Percentiles rank a stretch among this genome's conserved stretches.
phyloP scores from a whole-genome alignment of 1,284 basidiomycete genomes.

The Mycena sp. region DNA sequence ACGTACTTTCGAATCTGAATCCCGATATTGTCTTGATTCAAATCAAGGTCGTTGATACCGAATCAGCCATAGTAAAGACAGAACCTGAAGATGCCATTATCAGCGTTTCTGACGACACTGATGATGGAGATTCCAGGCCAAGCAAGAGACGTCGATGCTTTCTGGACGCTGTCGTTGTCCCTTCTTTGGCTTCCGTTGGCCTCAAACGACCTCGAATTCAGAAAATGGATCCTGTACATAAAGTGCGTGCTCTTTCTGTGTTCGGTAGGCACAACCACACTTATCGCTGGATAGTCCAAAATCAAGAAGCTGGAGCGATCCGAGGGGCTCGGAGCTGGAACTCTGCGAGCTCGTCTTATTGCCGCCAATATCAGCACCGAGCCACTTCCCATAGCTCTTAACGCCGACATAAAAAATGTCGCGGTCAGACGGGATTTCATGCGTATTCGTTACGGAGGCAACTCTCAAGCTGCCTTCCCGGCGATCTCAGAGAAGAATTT shows the following conservation, averaged over 20 bases:
- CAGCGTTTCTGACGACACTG: too few species aligned
- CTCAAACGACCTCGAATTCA: conserved; percentile 12
- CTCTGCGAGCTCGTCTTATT: conserved; percentile 9
- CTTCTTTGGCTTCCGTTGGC: neutral
- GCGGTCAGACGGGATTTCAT: conserved; percentile 16
- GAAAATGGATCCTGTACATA: neutral
- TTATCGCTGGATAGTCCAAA: neutral
- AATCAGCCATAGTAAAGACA: neutral
- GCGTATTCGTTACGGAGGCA: conserved; percentile 10
- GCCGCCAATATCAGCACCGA: neutral
- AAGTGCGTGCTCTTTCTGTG: neutral
- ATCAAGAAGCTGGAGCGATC: conserved; percentile 15
- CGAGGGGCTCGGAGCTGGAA: conserved; percentile 10
- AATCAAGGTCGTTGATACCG: neutral
- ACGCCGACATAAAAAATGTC: neutral
- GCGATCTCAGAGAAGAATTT: neutral
- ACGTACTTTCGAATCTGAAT: too few species aligned
- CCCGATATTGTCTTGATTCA: too few species aligned
- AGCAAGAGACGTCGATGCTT: neutral
- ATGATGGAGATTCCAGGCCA: neutral
- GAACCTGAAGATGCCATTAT: neutral
- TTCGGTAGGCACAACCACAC: neutral
- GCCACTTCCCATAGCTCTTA: neutral
- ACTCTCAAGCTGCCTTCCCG: neutral
- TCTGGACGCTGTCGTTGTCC: conserved; percentile 13